Evolutionary conservation across 352 stramenopile genomes (phyloP).

Genomic region (Phytopythium delawarense): DNA sequence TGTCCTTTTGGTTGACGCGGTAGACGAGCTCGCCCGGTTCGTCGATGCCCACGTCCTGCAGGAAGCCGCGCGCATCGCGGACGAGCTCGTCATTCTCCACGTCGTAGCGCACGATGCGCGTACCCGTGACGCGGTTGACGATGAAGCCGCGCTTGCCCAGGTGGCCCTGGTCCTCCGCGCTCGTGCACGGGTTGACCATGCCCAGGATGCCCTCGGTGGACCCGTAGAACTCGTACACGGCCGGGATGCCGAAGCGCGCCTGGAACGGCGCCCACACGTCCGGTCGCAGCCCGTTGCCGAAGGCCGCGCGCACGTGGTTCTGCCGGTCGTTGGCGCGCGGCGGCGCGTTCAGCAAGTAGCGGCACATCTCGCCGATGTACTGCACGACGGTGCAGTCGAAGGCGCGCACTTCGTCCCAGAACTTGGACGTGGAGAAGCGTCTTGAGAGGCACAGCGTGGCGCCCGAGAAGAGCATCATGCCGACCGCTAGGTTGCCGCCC

Average conservation of each 20-base stretch:
- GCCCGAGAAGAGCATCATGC: conserved; percentile 76
- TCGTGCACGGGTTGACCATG: conserved; percentile 77
- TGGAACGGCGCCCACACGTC: conserved; percentile 89
- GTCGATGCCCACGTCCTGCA: conserved; percentile 41
- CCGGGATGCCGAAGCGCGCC: conserved; percentile 77
- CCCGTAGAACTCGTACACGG: conserved; percentile 91
- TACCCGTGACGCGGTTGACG: conserved; percentile 43
- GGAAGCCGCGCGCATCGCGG: conserved; percentile 43
- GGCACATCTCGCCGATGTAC: conserved; percentile 90
- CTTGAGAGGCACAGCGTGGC: conserved; percentile 70
- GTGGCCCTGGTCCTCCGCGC: conserved; percentile 49
- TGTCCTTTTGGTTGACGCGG: conserved; percentile 40
- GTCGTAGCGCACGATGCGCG: conserved; percentile 76
- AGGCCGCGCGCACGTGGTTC: conserved; percentile 72
- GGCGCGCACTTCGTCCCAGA: conserved; percentile 69
- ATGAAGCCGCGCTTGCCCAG: conserved; percentile 60
- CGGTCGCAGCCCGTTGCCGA: conserved; percentile 89
- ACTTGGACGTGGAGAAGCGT: conserved; percentile 70
- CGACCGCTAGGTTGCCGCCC: conserved; percentile 71
- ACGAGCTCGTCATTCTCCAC: conserved; percentile 73
- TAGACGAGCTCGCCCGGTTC: conserved; percentile 80
- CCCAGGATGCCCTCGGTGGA: conserved; percentile 86
- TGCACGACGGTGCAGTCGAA: conserved; percentile 80
- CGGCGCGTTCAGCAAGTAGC: conserved; percentile 74
- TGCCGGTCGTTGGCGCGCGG: conserved; percentile 46